Conservation (phyloP, 495 filamentous ascomycete genomes). For the Trichoderma virens region DNA sequence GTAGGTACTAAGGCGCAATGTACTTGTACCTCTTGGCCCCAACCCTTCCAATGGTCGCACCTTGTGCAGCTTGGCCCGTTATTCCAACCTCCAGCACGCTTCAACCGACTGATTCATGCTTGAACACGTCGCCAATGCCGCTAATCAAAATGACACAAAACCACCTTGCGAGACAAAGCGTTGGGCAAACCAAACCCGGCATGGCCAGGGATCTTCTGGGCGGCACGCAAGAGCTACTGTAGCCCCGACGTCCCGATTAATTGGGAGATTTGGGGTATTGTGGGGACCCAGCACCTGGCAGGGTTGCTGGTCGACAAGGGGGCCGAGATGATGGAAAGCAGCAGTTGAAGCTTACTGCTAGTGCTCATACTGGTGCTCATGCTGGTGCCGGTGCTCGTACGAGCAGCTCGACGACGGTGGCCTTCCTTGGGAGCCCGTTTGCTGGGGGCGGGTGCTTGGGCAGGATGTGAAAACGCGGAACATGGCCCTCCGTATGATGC, state of each 20-base stretch:
- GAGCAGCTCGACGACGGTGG: too few species aligned
- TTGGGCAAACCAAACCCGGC: neutral
- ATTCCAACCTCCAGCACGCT: neutral
- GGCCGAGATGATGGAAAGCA: neutral
- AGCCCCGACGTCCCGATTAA: conserved; percentile 1
- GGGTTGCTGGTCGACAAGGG: neutral
- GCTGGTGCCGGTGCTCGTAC: too few species aligned
- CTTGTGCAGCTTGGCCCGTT: too few species aligned
- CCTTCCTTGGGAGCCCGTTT: too few species aligned
- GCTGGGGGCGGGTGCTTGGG: too few species aligned
- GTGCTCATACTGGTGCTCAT: too few species aligned
- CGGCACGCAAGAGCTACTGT: neutral
- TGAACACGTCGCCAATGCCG: neutral
- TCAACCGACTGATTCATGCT: neutral
- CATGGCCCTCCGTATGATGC: too few species aligned
- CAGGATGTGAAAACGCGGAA: too few species aligned
- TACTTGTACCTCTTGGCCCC: too few species aligned
- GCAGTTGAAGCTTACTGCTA: neutral
- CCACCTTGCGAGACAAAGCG: neutral
- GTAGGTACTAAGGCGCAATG: too few species aligned
- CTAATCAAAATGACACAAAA: conserved; percentile 1
- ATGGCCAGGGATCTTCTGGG: neutral
- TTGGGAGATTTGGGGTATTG: conserved; percentile 8
- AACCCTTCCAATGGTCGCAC: too few species aligned
- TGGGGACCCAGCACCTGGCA: neutral